Conservation (phyloP, 257 asterid species). For the Voacanga thouarsii region DNA sequence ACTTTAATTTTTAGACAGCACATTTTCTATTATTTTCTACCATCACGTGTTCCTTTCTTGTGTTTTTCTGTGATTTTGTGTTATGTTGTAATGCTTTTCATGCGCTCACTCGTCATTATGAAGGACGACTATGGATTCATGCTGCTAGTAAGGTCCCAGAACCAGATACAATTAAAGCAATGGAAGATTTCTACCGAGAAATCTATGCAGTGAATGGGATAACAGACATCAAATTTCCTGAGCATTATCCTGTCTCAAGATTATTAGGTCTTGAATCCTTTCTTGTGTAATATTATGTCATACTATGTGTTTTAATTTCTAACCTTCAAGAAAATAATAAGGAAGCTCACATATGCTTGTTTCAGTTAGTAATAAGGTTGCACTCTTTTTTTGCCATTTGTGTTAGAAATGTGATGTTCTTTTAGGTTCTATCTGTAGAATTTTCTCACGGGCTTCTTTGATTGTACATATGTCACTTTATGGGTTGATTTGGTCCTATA, state of each 20-base stretch:
- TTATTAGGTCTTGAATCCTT: slow-evolving; percentile 57
- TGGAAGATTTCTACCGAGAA: slow-evolving; percentile 93
- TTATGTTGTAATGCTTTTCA: neutral
- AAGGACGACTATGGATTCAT: slow-evolving; percentile 97
- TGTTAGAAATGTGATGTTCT: neutral
- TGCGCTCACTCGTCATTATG: slow-evolving; percentile 1
- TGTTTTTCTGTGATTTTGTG: neutral
- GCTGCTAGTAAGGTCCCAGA: slow-evolving; percentile 96
- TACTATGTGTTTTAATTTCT: neutral
- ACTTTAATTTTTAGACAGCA: neutral
- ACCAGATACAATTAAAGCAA: slow-evolving; percentile 81
- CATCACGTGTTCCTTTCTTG: neutral
- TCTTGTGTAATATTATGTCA: neutral
- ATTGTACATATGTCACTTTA: neutral
- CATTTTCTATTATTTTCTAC: neutral
- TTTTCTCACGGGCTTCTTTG: neutral
- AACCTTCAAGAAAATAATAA: too few species aligned
- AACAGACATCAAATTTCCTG: slow-evolving; percentile 80
- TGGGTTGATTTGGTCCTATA: neutral
- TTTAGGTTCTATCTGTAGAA: neutral
- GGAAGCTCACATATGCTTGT: neutral
- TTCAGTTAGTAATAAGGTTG: neutral
- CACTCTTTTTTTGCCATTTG: neutral
- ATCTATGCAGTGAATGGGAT: slow-evolving; percentile 78
- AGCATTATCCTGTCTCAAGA: slow-evolving; percentile 88